Evolutionary conservation across 1,284 basidiomycete genomes (phyloP).

Genomic region (Malassezia dermatis): DNA sequence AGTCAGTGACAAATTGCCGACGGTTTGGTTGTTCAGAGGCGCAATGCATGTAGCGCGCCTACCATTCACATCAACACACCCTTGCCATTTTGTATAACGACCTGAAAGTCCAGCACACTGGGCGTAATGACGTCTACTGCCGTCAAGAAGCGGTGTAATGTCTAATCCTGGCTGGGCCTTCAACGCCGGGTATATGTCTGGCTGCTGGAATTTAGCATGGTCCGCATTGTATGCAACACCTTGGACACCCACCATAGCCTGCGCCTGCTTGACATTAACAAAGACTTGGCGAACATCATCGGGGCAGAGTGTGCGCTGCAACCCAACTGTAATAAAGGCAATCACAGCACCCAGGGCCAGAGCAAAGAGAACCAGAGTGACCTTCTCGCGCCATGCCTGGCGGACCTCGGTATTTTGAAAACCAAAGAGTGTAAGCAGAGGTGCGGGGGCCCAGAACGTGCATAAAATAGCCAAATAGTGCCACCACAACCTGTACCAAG

Average conservation of each 20-base stretch:
- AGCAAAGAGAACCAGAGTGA: conserved; percentile 36
- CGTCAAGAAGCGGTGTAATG: conserved; percentile 67
- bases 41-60: conserved; percentile 13
- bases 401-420: conserved; percentile 30
- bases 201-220: conserved; percentile 52
- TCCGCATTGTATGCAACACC: conserved; percentile 71
- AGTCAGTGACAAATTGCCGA: neutral
- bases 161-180: conserved; percentile 63
- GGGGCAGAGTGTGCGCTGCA: conserved; percentile 85
- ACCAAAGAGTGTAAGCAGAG: conserved; percentile 48
- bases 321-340: conserved; percentile 87
- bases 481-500: conserved; percentile 12
- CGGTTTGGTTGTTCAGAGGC: neutral
- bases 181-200: conserved; percentile 53
- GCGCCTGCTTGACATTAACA: conserved; percentile 2
- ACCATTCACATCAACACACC: conserved; percentile 2
- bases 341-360: conserved; percentile 62
- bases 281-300: conserved; percentile 17
- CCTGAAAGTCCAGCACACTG: conserved; percentile 51
- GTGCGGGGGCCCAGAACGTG: conserved; percentile 44
- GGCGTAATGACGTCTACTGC: conserved; percentile 50
- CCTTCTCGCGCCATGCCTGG: conserved; percentile 47
- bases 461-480: conserved; percentile 10
- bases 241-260: conserved; percentile 57
- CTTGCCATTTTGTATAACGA: conserved; percentile 54